A percentile compares a stretch with the other conserved stretches of the same genome.
Evolutionary conservation across 768 basidiomycete genomes (phyloP).

Genomic region (Inosperma sp.): DNA sequence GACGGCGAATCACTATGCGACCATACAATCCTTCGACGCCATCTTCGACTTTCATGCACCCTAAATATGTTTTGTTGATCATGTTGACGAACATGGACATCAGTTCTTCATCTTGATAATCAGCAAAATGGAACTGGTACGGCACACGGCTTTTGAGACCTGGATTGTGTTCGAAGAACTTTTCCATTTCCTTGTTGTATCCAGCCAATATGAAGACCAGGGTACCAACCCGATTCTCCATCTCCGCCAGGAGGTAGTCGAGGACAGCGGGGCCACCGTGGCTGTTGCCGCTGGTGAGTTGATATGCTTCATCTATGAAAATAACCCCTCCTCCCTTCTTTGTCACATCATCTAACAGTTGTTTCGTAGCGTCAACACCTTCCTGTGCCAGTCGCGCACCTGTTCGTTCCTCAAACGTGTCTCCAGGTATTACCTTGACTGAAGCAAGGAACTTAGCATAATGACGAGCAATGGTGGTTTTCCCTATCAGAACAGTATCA

Average conservation of each 20-base stretch:
- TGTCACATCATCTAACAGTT: constrained; percentile 42
- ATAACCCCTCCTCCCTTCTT: constrained; percentile 57
- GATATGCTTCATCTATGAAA: constrained; percentile 73
- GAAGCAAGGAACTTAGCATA: constrained; percentile 62
- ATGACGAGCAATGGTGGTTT: constrained; percentile 63
- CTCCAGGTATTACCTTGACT: constrained; percentile 48
- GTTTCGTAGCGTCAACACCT: constrained; percentile 50
- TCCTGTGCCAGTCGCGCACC: constrained; percentile 56
- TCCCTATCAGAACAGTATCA: constrained; percentile 39
- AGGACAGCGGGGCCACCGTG: constrained; percentile 52
- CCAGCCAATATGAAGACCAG: constrained; percentile 69
- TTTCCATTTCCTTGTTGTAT: constrained; percentile 69
- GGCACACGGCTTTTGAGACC: constrained; percentile 68
- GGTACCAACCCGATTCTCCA: constrained; percentile 64
- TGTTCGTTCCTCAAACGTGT: constrained; percentile 56
- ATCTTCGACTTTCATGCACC: constrained; percentile 52
- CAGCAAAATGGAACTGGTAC: constrained; percentile 51
- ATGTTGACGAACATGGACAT: constrained; percentile 48
- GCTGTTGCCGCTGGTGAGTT: constrained; percentile 48
- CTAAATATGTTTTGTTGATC: constrained; percentile 42
- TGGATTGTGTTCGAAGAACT: constrained; percentile 73
- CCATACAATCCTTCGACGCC: constrained; percentile 50
- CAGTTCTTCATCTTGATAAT: constrained; percentile 57
- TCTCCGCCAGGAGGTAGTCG: constrained; percentile 68
- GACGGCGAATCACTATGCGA: constrained; percentile 53